Conservation (phyloP, 139 green algal genomes). For the Closterium sp. region DNA sequence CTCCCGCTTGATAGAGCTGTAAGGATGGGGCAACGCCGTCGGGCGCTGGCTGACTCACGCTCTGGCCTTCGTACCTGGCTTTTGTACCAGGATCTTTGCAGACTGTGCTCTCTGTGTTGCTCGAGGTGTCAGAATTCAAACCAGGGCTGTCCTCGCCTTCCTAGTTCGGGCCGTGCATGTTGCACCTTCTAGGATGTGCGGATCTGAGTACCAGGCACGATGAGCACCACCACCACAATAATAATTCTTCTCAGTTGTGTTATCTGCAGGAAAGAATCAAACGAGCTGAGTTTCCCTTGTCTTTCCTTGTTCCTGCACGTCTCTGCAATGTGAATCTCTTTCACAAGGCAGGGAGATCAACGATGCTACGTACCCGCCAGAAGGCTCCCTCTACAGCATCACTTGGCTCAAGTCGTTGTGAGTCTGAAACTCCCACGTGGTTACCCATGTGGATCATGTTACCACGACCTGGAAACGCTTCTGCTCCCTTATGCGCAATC, state of each 20-base stretch:
- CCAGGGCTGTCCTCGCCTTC: background rate
- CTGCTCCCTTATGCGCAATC: background rate
- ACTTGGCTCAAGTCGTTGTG: background rate
- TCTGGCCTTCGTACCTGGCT: too few species aligned
- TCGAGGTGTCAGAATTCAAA: background rate
- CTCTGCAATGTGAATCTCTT: too few species aligned
- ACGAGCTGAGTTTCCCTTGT: too few species aligned
- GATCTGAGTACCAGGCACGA: background rate
- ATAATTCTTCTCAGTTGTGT: too few species aligned
- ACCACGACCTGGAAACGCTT: background rate
- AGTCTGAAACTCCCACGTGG: background rate
- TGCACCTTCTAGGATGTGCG: background rate
- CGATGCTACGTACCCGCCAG: background rate
- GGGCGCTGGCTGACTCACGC: too few species aligned
- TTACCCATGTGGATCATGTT: background rate
- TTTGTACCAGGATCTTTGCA: background rate
- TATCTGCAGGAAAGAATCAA: too few species aligned
- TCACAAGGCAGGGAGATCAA: background rate
- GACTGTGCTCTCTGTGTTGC: background rate
- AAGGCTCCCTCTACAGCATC: background rate
- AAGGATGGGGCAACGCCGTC: too few species aligned
- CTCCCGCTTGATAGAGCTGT: background rate
- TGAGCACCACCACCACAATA: too few species aligned
- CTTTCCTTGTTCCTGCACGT: too few species aligned
- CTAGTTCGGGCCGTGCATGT: background rate